A percentile compares a stretch with the other conserved stretches of the same genome.
phyloP scores from a whole-genome alignment of 2,329 filamentous ascomycete species.

The Raffaelea arxii region DNA sequence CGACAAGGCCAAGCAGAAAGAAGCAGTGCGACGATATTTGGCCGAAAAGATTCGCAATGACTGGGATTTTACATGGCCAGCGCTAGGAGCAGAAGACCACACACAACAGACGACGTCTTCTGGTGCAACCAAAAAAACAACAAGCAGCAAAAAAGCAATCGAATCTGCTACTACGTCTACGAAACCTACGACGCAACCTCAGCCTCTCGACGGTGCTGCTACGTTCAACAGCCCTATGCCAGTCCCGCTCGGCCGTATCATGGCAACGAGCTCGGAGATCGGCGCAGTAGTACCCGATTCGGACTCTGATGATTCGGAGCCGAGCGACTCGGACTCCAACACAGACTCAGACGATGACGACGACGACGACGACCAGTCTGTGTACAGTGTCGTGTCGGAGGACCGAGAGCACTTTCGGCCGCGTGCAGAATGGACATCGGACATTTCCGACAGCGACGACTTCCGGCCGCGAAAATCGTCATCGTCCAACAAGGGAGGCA shows the following conservation, averaged over 20 bases:
- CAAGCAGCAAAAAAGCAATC: constrained; percentile 1
- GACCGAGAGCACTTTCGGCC: constrained; percentile 39
- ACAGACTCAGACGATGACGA: constrained; percentile 27
- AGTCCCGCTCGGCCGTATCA: neutral
- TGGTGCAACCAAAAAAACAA: neutral
- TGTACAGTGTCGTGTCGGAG: constrained; percentile 49
- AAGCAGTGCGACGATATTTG: constrained; percentile 49
- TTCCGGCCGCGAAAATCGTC: neutral
- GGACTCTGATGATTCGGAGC: neutral
- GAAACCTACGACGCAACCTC: constrained; percentile 2
- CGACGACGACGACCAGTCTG: constrained; percentile 36
- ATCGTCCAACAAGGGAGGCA: no score
- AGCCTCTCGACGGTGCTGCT: constrained; percentile 4
- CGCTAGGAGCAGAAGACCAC: constrained; percentile 6
- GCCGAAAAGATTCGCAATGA: constrained; percentile 45
- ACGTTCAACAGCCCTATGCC: constrained; percentile 7
- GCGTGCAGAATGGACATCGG: constrained; percentile 47
- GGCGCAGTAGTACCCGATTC: no score
- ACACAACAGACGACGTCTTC: neutral
- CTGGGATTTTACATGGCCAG: constrained; percentile 52
- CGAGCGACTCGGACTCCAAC: neutral
- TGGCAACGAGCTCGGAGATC: neutral
- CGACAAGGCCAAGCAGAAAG: constrained; percentile 54
- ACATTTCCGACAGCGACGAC: constrained; percentile 41
- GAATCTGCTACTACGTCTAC: neutral